Evolutionary conservation across 2,329 filamentous ascomycete species (phyloP), one percentile per base, ranked within the genome.

Genomic region (Elsinoe batatas): DNA sequence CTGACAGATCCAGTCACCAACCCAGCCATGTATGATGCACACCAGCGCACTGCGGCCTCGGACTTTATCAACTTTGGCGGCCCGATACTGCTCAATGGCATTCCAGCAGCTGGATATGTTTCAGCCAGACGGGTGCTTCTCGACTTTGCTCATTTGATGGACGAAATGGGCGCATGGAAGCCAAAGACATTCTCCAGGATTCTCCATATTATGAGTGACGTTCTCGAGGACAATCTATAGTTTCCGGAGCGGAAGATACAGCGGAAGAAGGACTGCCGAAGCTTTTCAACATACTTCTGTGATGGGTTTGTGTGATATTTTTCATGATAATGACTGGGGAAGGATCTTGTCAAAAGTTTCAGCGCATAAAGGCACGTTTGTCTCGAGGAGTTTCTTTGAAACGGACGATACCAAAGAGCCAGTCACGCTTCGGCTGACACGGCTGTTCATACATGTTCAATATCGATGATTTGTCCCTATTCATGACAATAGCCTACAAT

Each of bases 131-230:
- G 75, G 15, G 75, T 77, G 11, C 60, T 79, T 26, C 65, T 79
- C 13, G 76, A 79, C 60, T 79, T 76, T 62, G 76, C 76, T 2
- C 71, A 74, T 40, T 65, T 79, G 12, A 71, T 79, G 64, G 76
- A 79, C 56, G 76, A 77, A 38, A 74, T 77, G 51, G 76, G 75
- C 12, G 72, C 75, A 35, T 77, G 76, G 75, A 76, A 74, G 59
- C 72, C 74, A 42, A 68, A 72, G 56, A 76, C 75, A 2, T 76
- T 77, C 60, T 74, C 72, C 3, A 72, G 77, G 60, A 75, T 79
- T 51, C 62, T 79, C 49, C 74, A 77, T 59, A 79, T 78, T 26
- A 79, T 79, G 77, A 78, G 76, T 61, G 76, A 79, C 66, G 70
- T 72, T 57, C 60, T 74, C 40, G 70, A 72, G 20, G 71, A 74